A percentile compares a stretch with the other conserved stretches of the same genome.
Evolutionary conservation across 139 green algal species (phyloP).

Genomic region (Micromonas pusilla): DNA sequence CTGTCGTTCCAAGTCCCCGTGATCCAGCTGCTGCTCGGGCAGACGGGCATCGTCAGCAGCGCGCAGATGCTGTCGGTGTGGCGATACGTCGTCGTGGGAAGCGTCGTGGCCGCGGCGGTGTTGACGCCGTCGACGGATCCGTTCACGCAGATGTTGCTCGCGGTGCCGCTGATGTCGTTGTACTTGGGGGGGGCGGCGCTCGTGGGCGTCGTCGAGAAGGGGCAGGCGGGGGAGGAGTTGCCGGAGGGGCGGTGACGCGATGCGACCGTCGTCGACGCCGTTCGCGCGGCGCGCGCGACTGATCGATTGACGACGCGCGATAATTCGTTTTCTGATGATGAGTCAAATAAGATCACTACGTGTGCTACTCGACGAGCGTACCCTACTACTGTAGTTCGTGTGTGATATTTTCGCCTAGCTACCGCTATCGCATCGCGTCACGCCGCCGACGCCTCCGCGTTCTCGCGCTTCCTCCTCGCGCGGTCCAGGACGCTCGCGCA

Average conservation of each 20-base stretch:
- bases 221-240: neutral
- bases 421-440: neutral
- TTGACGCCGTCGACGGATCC: constrained; percentile 96
- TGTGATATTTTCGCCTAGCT: too few species aligned
- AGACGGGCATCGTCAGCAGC: constrained; percentile 77
- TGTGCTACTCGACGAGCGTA: too few species aligned
- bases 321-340: too few species aligned
- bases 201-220: constrained; percentile 43
- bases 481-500: neutral
- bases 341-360: too few species aligned
- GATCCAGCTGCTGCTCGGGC: constrained; percentile 92
- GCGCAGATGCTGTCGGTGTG: constrained; percentile 90
- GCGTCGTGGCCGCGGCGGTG: constrained; percentile 85
- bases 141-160: constrained; percentile 94
- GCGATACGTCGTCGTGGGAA: constrained; percentile 93
- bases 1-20: constrained; percentile 97
- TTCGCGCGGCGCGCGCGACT: too few species aligned
- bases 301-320: too few species aligned
- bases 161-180: constrained; percentile 81
- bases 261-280: too few species aligned
- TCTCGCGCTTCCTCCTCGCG: neutral
- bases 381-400: too few species aligned
- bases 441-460: neutral
- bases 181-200: constrained; percentile 85
- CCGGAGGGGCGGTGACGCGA: neutral